These are phyloP conservation scores for Acanthamoeba sp. DNA, from an alignment of 208 protist species.

Conservation along the genomic window DNA sequence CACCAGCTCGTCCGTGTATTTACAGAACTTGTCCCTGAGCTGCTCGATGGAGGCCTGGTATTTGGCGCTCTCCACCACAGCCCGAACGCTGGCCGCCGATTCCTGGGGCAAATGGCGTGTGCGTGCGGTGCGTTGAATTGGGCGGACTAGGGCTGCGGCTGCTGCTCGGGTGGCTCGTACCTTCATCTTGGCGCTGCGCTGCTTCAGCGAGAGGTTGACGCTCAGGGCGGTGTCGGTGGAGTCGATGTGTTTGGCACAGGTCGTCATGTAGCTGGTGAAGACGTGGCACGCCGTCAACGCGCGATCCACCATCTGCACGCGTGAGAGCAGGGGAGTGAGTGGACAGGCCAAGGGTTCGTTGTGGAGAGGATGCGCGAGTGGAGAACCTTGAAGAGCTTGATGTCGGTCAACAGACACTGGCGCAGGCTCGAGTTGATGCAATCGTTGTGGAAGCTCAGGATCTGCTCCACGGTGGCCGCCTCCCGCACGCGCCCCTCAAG, in stretches of 20 bases:
- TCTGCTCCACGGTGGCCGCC: constrained; percentile 50
- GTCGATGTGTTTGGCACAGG: constrained; percentile 41
- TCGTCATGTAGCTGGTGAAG: constrained; percentile 24
- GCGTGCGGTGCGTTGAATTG: too few relatives aligned
- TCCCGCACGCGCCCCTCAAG: constrained; percentile 14
- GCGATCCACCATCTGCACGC: neutral
- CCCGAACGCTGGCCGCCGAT: neutral
- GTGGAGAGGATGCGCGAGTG: neutral
- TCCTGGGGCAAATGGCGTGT: neutral
- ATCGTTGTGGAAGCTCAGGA: constrained; percentile 55
- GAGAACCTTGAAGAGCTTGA: constrained; percentile 25
- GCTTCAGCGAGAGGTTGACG: neutral
- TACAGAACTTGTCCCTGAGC: constrained; percentile 30
- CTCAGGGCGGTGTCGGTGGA: neutral
- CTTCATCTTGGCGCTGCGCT: neutral
- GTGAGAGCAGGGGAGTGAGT: neutral
- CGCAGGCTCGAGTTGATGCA: constrained; percentile 42
- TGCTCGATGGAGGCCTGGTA: constrained; percentile 20
- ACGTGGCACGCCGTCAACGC: constrained; percentile 45
- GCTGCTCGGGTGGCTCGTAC: neutral
- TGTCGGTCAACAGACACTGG: constrained; percentile 47
- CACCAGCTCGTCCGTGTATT: constrained; percentile 46
- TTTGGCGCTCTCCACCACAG: constrained; percentile 37
- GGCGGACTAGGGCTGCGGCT: too few relatives aligned
- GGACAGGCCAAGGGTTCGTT: too few relatives aligned